Evolutionary conservation across 2,329 filamentous ascomycete species (phyloP), one percentile per base, ranked within the genome.

Genomic region (Arthrobotrys megalospora): DNA sequence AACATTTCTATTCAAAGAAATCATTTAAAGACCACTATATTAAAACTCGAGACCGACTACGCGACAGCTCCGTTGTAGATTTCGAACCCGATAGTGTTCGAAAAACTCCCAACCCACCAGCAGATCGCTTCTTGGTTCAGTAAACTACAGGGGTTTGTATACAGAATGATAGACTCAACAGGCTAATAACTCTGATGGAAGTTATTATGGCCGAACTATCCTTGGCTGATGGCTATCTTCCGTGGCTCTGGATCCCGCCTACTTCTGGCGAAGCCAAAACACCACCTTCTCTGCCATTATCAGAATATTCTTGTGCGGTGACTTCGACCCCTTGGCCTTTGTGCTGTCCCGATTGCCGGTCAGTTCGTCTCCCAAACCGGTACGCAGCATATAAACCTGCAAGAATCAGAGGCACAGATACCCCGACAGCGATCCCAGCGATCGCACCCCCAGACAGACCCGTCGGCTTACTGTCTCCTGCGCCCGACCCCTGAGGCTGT

Each of bases 401-500:
- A 14, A 64, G 24, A 19, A 70, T 55, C 6, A 76, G 10, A 36
- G 65, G 72, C 21, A 75, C 41, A 10, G 52, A 45, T 12, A 76
- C 65, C 0, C 65, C 72, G 28, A 70, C 16, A 48, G 41, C 55
- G 8, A 76, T 76, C 2, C 72, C 72, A 14, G 72, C 63, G 24
- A 76, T 69, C 12, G 72, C 64, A 21, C 72, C 72, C 7, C 65
- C 65, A 19, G 72, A 76, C 14, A 70, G 34, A 10, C 47, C 47
- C 2, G 14, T 41, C 8, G 52, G 36, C 4, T n/a, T 19, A 12
- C 19, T 45, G 38, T 11, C 32, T 8, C 19, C 6, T 32, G 41
- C 28, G 14, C 16, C 24, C 11, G 64, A 43, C 41, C 58, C 65
- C 38, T 58, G 47, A 24, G 65, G n/a, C 34, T 50, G 52, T 43